phyloP scores from a whole-genome alignment of 495 filamentous ascomycete genomes.

The Chaetomium cochliodes region DNA sequence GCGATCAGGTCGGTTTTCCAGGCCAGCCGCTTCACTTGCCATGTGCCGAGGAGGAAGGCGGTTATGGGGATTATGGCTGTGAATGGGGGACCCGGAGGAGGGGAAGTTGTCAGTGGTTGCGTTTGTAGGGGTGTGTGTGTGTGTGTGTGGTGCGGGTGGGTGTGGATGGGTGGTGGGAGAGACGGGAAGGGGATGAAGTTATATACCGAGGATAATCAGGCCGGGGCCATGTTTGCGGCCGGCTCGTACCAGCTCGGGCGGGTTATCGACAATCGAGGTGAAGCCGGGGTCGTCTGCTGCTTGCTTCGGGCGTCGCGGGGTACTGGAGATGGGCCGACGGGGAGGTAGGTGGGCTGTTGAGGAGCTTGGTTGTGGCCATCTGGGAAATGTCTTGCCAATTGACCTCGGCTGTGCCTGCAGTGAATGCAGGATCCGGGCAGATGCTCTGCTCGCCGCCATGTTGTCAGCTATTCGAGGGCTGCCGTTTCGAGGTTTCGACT shows the following conservation, averaged over 20 bases:
- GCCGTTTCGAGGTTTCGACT: no score
- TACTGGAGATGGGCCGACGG: constrained; percentile 38
- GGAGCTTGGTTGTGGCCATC: constrained; percentile 13
- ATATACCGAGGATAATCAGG: constrained; percentile 70
- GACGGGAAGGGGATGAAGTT: not conserved
- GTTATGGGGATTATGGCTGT: constrained; percentile 86
- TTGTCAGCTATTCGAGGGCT: not conserved
- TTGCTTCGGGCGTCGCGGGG: constrained; percentile 28
- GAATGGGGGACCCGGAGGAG: not conserved
- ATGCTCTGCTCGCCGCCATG: constrained; percentile 15
- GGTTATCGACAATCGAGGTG: constrained; percentile 80
- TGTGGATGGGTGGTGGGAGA: not conserved
- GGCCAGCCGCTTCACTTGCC: constrained; percentile 90
- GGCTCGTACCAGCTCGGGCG: constrained; percentile 69
- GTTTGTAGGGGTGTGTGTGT: not conserved
- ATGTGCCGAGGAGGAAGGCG: constrained; percentile 84
- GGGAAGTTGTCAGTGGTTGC: constrained; percentile 3
- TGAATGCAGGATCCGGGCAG: constrained; percentile 8
- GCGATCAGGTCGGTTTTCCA: constrained; percentile 94
- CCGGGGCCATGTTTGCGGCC: constrained; percentile 76
- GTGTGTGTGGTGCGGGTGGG: no score
- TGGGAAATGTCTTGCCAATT: constrained; percentile 11
- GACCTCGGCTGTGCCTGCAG: constrained; percentile 16
- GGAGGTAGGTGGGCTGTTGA: constrained; percentile 3
- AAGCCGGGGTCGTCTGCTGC: constrained; percentile 70